Base-by-base conservation (phyloP, 2,329 filamentous ascomycete genomes). In the Immersiporthe knoxdaviesiana region DNA sequence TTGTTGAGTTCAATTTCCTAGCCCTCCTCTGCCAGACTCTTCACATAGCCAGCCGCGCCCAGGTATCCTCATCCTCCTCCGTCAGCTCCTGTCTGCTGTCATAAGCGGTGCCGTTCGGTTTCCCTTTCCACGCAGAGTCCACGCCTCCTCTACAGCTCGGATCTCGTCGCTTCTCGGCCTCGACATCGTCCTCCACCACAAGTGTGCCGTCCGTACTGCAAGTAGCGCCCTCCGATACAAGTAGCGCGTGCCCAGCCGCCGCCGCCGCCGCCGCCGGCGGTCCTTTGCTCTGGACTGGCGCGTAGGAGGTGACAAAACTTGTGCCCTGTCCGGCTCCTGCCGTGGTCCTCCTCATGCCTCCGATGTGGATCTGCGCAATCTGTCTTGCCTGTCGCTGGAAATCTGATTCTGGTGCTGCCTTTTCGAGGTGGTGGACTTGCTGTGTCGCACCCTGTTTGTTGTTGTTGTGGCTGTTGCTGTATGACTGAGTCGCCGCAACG, bases 31-130 rank as follows among this genome's bases (percentile, higher is more conserved):
- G 11, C n/a, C 8, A 18, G 59, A 4, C 35, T 35, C 44, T 24
- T 66, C 58, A 71, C 70, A 71, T 71, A 37, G 67, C 59, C 58
- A 71, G 10, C 14, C 68, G 41, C 14, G 70, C 70, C 70, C 70
- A 71, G 39, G 60, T 68, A 21, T 68, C 65, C 32, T 71, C 68
- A 30, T 71, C 70, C 37, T 68, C 68, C 27, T 70, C 68, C 24
- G 70, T 65, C 12, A 68, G 32, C 44, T 71, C 68, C 27, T 67
- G 50, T 37, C 64, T 44, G 2, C 65, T 56, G 32, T 70, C 70
- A 39, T 71, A 71, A 14, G 64, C 50, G 11, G 67, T 67, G 14
- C 70, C 70, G n/a, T 67, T 70, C 35, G 70, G 61, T 50, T 63
- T 67, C 10, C 68, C 70, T 32, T 68, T 47, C 59, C 58, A 56